Evolutionary conservation across 106 monocot species (phyloP).

Genomic region (Alisma plantagoaquatica): DNA sequence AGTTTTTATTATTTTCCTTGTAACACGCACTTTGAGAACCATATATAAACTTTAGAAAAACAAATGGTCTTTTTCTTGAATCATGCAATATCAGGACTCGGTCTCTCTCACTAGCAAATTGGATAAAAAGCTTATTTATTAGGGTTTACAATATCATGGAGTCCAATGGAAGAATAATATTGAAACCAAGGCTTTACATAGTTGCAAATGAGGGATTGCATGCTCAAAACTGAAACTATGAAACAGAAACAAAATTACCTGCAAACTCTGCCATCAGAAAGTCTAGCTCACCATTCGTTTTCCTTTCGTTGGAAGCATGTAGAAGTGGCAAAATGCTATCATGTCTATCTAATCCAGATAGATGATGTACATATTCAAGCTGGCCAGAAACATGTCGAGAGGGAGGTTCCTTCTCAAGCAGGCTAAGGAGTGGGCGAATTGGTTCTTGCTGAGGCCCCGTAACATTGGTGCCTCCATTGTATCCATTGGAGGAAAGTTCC

Average conservation of each 20-base stretch:
- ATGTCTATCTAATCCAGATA: constrained; percentile 74
- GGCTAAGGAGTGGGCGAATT: constrained; percentile 73
- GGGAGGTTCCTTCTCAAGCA: constrained; percentile 90
- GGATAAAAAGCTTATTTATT: no score
- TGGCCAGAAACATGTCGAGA: constrained; percentile 91
- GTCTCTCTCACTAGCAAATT: no score
- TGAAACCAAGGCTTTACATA: no score
- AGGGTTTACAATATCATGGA: no score
- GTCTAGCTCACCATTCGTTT: constrained; percentile 90
- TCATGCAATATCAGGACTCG: no score
- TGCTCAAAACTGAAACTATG: neutral
- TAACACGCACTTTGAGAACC: no score
- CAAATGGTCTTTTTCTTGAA: no score
- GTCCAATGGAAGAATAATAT: no score
- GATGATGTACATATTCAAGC: constrained; percentile 80
- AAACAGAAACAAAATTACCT: constrained; percentile 29
- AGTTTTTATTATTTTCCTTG: no score
- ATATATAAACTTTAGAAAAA: no score
- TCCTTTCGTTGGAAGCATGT: constrained; percentile 80
- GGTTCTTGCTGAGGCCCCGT: constrained; percentile 40
- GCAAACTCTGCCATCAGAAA: constrained; percentile 92
- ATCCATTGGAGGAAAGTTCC: constrained; percentile 42
- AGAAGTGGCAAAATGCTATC: constrained; percentile 91
- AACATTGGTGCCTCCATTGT: constrained; percentile 14
- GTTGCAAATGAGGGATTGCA: no score